Evolutionary conservation across 306 rosid genomes (phyloP), one percentile per base, ranked within the genome.

Genomic region (Pterocarpus santalinus): DNA sequence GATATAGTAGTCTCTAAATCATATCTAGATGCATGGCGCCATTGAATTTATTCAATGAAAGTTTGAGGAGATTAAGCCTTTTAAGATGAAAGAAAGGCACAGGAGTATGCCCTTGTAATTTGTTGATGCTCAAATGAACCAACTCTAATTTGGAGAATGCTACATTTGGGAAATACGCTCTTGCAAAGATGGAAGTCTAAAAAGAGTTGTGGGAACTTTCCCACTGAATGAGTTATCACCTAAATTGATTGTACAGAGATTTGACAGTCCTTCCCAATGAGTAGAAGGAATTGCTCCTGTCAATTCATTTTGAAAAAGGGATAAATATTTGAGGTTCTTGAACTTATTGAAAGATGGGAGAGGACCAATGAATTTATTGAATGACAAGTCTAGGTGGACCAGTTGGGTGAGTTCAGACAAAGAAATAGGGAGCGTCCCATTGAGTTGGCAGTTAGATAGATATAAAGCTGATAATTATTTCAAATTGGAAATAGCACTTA

Each of bases 41-140:
- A 0, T 12, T 84, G 6, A 91, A 80, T 33, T 88, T 91, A 88
- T 93, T 91, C 11, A 39, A 63, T 30, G 90, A 22, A 46, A 93
- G 88, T 28, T 17, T 75, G 33, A 90, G 80, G 3, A 41, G 2
- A 10, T 15, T 57, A 0, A 91, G 88, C 52, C 3, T 51, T 17
- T 9, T 32, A 7, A 85, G 79, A 2, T 79, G 2, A 5, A 82
- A 85, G 33, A 93, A 3, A 2, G 79, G 83, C 39, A 0, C 0
- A 0, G 90, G 94, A 52, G 91, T 58, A 2, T 64, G 75, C 2
- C 97, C 92, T 67, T 74, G 78, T 17, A 91, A 71, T 0, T 70
- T 81, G 57, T 92, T 92, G 65, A 49, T 33, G 4, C 75, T n/a
- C 33, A 93, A 76, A 80, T 84, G 91, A 44, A 91, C 63, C 13